These are phyloP conservation scores for Magnolia changhungtana DNA, from an alignment of 164 flowering plant genomes.

Conservation along the genomic window DNA sequence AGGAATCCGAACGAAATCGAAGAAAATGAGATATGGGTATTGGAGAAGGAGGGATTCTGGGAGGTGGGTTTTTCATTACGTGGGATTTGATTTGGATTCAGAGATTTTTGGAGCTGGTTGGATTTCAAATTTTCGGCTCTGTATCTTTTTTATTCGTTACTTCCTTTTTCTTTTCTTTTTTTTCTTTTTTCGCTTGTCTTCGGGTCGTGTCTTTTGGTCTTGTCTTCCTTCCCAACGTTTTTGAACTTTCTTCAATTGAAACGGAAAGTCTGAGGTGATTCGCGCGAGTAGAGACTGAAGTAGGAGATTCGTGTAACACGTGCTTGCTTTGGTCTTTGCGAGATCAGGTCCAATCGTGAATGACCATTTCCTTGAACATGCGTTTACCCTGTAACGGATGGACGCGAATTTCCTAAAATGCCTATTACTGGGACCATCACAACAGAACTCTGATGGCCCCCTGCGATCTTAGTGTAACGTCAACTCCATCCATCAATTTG, in stretches of 20 bases:
- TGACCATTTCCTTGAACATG: not conserved
- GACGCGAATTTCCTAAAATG: not conserved
- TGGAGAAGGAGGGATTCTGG: constrained; percentile 15
- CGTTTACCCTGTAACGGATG: not conserved
- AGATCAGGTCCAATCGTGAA: not conserved
- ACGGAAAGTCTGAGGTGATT: not conserved
- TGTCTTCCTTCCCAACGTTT: not conserved
- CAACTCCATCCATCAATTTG: no score
- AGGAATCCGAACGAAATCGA: constrained; percentile 9
- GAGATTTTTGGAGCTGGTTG: constrained; percentile 28
- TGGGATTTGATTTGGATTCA: constrained; percentile 25
- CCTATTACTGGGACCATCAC: no score
- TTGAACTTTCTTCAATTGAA: not conserved
- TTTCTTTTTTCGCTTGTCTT: not conserved
- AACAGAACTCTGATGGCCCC: no score
- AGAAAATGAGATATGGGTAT: constrained; percentile 28
- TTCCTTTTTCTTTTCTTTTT: constrained; percentile 3
- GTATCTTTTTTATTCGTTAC: not conserved
- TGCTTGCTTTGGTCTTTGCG: not conserved
- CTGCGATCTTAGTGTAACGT: no score
- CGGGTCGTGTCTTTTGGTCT: not conserved
- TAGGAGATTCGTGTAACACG: not conserved
- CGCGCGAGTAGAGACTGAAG: not conserved
- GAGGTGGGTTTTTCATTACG: constrained; percentile 20
- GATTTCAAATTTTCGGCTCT: constrained; percentile 14